Evolutionary conservation across 352 stramenopile genomes (phyloP).

Genomic region (Blastocystis sp.): DNA sequence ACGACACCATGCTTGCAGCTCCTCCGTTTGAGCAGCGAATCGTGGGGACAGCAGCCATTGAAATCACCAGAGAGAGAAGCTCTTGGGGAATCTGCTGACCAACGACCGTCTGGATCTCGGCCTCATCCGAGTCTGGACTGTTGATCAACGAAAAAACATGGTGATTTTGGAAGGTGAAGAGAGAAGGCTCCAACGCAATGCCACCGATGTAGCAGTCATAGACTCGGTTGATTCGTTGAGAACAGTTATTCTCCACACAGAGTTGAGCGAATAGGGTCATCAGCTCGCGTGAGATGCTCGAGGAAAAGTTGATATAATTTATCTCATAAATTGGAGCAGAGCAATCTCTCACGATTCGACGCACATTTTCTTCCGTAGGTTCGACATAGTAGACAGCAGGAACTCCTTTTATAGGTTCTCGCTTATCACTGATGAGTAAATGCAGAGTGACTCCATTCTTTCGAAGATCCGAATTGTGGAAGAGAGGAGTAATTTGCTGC

Average conservation of each 20-base stretch:
- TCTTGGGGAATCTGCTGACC: slow-evolving; percentile 68
- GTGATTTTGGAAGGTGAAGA: slow-evolving; percentile 85
- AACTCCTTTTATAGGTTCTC: slow-evolving; percentile 90
- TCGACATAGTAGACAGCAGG: slow-evolving; percentile 92
- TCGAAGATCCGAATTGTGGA: slow-evolving; percentile 90
- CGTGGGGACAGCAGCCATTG: slow-evolving; percentile 82
- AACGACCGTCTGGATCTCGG: slow-evolving; percentile 22
- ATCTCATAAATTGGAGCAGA: slow-evolving; percentile 64
- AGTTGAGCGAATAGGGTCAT: slow-evolving; percentile 58
- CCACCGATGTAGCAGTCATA: slow-evolving; percentile 95
- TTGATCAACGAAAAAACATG: slow-evolving; percentile 88
- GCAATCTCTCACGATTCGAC: slow-evolving; percentile 85
- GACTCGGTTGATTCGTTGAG: slow-evolving; percentile 66
- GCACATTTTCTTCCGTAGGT: slow-evolving; percentile 85
- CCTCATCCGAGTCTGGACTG: slow-evolving; percentile 71
- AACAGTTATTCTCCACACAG: slow-evolving; percentile 50
- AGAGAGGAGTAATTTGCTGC: slow-evolving; percentile 83
- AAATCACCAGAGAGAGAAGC: slow-evolving; percentile 87
- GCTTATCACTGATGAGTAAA: slow-evolving; percentile 79
- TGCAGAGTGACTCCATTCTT: slow-evolving; percentile 92
- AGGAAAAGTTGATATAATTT: slow-evolving; percentile 57
- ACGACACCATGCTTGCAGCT: slow-evolving; percentile 86
- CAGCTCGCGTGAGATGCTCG: slow-evolving; percentile 32
- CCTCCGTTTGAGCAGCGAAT: slow-evolving; percentile 87
- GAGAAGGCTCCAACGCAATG: slow-evolving; percentile 83